These are phyloP conservation scores for Gyrodon lividus DNA, from an alignment of 768 basidiomycete species.

Conservation along the genomic window DNA sequence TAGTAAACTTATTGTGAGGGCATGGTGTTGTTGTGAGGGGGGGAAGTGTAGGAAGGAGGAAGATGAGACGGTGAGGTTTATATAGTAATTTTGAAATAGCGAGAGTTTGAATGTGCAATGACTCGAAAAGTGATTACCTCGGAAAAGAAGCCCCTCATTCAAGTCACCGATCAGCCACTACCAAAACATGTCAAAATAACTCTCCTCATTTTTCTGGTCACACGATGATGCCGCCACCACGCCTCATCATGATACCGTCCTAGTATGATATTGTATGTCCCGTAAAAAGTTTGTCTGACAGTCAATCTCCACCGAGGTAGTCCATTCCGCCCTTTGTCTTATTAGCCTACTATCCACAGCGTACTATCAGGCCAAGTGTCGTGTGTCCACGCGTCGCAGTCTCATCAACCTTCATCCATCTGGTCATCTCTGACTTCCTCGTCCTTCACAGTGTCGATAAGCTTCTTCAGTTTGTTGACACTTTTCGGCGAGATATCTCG, in stretches of 20 bases:
- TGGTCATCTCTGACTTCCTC: constrained; percentile 53
- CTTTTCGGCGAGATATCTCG: constrained; percentile 94
- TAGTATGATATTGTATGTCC: background rate
- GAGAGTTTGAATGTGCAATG: constrained; percentile 28
- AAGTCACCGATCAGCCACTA: constrained; percentile 22
- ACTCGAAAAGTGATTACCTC: constrained; percentile 32
- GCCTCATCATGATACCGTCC: background rate
- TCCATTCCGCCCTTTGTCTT: too few relatives aligned
- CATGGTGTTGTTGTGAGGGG: constrained; percentile 38
- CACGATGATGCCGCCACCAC: constrained; percentile 24
- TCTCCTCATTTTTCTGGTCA: constrained; percentile 15
- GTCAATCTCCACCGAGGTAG: too few relatives aligned
- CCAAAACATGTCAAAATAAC: constrained; percentile 22
- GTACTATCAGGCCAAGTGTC: too few relatives aligned
- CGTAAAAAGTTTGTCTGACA: constrained; percentile 6
- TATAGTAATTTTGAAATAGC: constrained; percentile 43
- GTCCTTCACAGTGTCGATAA: constrained; percentile 69
- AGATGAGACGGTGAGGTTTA: constrained; percentile 32
- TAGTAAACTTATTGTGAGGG: constrained; percentile 35
- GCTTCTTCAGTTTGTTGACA: constrained; percentile 75
- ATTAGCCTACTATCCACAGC: too few relatives aligned
- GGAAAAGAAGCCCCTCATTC: constrained; percentile 31
- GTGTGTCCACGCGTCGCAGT: background rate
- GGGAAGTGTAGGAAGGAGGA: constrained; percentile 22
- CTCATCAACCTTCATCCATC: constrained; percentile 73